Percentiles rank a stretch among this genome's conserved stretches.
These are phyloP conservation scores for Metrosideros polymorpha DNA, from an alignment of 441 rosid genomes.

Conservation along the genomic window DNA sequence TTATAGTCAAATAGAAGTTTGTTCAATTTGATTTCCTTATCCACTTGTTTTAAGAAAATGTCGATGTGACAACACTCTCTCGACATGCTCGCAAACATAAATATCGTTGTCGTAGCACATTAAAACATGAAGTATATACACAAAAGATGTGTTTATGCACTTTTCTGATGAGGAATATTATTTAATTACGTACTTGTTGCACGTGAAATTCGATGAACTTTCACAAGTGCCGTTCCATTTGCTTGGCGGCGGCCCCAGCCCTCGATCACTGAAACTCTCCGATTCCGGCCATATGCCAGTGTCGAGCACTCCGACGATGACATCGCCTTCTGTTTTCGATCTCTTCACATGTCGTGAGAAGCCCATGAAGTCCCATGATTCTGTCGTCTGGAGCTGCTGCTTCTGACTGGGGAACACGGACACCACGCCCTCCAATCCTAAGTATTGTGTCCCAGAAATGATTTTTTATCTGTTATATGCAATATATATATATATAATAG, in stretches of 20 bases:
- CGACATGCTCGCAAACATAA: too few relatives aligned
- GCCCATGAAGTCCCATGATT: slow-evolving; percentile 52
- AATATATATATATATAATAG: too few relatives aligned
- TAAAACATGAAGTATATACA: too few relatives aligned
- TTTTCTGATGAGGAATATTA: too few relatives aligned
- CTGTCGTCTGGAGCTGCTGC: slow-evolving; percentile 49
- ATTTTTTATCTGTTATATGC: too few relatives aligned
- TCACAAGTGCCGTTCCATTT: slow-evolving; percentile 35
- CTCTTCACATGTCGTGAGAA: slow-evolving; percentile 10
- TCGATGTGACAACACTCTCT: too few relatives aligned
- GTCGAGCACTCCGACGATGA: slow-evolving; percentile 30
- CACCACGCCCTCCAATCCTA: slow-evolving; percentile 33
- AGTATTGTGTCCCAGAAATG: background rate
- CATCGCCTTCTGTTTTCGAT: slow-evolving; percentile 10
- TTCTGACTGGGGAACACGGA: slow-evolving; percentile 44
- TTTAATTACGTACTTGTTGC: slow-evolving; percentile 29
- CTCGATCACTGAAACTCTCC: slow-evolving; percentile 17
- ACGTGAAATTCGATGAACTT: slow-evolving; percentile 19
- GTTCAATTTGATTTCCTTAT: too few relatives aligned
- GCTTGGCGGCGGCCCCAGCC: slow-evolving; percentile 24
- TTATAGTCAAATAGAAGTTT: too few relatives aligned
- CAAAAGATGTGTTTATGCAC: too few relatives aligned
- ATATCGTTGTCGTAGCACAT: too few relatives aligned
- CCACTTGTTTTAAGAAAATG: too few relatives aligned
- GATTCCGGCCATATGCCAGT: slow-evolving; percentile 38